A percentile compares a stretch with the other conserved stretches of the same genome.
Evolutionary conservation across 164 flowering plant genomes (phyloP).

Genomic region (Saururus chinensis): DNA sequence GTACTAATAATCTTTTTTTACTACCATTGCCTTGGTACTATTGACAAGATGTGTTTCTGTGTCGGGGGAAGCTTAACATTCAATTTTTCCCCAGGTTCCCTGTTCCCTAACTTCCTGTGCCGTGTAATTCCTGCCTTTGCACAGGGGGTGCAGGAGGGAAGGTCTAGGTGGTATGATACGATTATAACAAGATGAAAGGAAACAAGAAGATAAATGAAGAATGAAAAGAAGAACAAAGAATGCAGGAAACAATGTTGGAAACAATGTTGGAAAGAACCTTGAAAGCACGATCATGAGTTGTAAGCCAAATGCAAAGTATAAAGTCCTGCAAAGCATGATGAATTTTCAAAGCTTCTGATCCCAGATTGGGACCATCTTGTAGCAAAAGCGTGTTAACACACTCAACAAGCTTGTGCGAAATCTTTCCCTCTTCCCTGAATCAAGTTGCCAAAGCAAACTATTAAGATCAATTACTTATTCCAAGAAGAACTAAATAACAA

Average conservation of each 20-base stretch:
- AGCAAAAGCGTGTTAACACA: constrained; percentile 72
- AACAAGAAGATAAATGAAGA: background rate
- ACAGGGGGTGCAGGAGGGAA: too few relatives aligned
- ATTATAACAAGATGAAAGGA: too few relatives aligned
- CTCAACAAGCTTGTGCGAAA: constrained; percentile 74
- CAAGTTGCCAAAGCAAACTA: background rate
- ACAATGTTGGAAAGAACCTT: constrained; percentile 35
- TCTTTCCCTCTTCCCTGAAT: constrained; percentile 77
- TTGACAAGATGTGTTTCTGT: too few relatives aligned
- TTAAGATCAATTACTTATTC: background rate
- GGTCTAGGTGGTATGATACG: too few relatives aligned
- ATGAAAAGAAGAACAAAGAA: background rate
- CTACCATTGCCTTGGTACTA: too few relatives aligned
- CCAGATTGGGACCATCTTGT: constrained; percentile 91
- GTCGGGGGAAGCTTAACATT: too few relatives aligned
- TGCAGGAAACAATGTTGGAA: too few relatives aligned
- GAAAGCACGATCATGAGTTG: constrained; percentile 62
- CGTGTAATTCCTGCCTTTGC: too few relatives aligned
- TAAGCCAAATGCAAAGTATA: constrained; percentile 62
- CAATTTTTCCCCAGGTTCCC: too few relatives aligned
- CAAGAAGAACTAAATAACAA: background rate
- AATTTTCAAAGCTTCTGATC: constrained; percentile 47
- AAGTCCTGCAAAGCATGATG: constrained; percentile 59
- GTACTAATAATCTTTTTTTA: too few relatives aligned
- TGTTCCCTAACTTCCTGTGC: too few relatives aligned